phyloP scores from a whole-genome alignment of 1,284 basidiomycete genomes.

The Trichosporon ovoides region DNA sequence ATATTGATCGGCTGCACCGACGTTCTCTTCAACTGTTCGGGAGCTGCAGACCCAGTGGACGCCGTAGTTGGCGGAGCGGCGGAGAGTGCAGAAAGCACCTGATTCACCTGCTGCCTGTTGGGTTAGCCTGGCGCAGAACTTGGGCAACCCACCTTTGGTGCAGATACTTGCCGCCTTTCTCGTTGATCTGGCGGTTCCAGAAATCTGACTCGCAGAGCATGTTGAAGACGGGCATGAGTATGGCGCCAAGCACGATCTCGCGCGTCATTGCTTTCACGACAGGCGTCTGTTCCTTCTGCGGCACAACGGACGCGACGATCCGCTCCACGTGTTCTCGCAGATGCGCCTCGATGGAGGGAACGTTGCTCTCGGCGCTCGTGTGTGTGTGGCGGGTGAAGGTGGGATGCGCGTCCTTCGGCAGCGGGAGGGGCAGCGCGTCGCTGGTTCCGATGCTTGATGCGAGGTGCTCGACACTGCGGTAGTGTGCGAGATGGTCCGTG shows the following conservation, averaged over 20 bases:
- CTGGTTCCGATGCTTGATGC: slow-evolving; percentile 41
- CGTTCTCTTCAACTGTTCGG: too few species aligned
- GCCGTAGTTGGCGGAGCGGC: slow-evolving; percentile 34
- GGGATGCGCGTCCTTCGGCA: slow-evolving; percentile 57
- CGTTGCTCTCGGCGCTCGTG: slow-evolving; percentile 66
- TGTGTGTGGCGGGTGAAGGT: slow-evolving; percentile 78
- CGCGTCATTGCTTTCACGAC: slow-evolving; percentile 67
- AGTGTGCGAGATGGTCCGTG: slow-evolving; percentile 81
- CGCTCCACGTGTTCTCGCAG: slow-evolving; percentile 65
- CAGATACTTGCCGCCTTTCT: slow-evolving; percentile 49
- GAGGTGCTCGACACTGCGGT: slow-evolving; percentile 77
- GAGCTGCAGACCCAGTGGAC: slow-evolving; percentile 13
- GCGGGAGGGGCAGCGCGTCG: slow-evolving; percentile 41
- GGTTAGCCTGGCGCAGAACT: not conserved
- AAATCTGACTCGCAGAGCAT: slow-evolving; percentile 92
- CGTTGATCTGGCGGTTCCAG: slow-evolving; percentile 88
- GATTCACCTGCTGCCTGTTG: slow-evolving; percentile 51
- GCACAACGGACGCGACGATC: slow-evolving; percentile 66
- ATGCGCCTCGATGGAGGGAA: slow-evolving; percentile 86
- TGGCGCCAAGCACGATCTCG: slow-evolving; percentile 75
- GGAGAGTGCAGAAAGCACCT: slow-evolving; percentile 52
- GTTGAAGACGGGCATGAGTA: slow-evolving; percentile 81
- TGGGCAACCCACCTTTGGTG: slow-evolving; percentile 30
- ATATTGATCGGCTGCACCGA: slow-evolving; percentile 31
- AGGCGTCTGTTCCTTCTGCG: slow-evolving; percentile 67